These are phyloP conservation scores for Penicillium pancosmium DNA, from an alignment of 495 filamentous ascomycete genomes.

Conservation along the genomic window DNA sequence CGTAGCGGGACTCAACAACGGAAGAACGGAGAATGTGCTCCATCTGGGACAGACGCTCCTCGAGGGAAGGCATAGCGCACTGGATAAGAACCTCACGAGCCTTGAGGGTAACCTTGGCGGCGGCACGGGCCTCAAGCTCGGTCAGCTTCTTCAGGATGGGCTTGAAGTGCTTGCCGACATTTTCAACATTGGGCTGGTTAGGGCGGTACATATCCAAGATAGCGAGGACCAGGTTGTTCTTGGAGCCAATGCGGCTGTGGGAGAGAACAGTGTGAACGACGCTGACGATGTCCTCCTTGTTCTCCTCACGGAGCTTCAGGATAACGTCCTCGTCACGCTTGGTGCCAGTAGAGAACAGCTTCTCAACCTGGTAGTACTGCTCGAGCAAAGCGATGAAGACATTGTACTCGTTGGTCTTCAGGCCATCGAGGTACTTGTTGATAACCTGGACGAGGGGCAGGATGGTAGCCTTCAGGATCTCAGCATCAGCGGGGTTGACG, in stretches of 20 bases:
- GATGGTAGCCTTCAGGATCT: conserved; percentile 72
- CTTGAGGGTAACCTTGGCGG: conserved; percentile 95
- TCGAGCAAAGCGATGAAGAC: conserved; percentile 78
- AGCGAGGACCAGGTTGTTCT: conserved; percentile 92
- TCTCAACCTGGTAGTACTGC: conserved; percentile 81
- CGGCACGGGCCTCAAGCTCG: conserved; percentile 85
- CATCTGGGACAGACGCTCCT: conserved; percentile 95
- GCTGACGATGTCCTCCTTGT: conserved; percentile 84
- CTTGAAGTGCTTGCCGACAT: conserved; percentile 86
- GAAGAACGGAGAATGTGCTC: conserved; percentile 97
- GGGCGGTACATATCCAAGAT: conserved; percentile 93
- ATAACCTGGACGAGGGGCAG: conserved; percentile 81
- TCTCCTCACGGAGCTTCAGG: conserved; percentile 89
- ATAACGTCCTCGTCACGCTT: conserved; percentile 93
- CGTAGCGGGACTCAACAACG: conserved; percentile 95
- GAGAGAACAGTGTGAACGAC: conserved; percentile 89
- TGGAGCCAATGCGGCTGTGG: conserved; percentile 86
- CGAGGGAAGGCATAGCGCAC: conserved; percentile 91
- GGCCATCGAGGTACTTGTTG: conserved; percentile 79
- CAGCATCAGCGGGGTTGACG: conserved; percentile 65
- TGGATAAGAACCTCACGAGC: conserved; percentile 96
- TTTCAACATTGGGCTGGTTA: conserved; percentile 87
- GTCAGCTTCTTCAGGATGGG: conserved; percentile 81
- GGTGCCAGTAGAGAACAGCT: conserved; percentile 80
- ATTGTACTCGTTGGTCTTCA: conserved; percentile 87